Percentiles rank a stretch among this genome's conserved stretches.
Evolutionary conservation across 1,139 yeast genomes (phyloP).

Genomic region (Pneumocystis wakefieldiae): DNA sequence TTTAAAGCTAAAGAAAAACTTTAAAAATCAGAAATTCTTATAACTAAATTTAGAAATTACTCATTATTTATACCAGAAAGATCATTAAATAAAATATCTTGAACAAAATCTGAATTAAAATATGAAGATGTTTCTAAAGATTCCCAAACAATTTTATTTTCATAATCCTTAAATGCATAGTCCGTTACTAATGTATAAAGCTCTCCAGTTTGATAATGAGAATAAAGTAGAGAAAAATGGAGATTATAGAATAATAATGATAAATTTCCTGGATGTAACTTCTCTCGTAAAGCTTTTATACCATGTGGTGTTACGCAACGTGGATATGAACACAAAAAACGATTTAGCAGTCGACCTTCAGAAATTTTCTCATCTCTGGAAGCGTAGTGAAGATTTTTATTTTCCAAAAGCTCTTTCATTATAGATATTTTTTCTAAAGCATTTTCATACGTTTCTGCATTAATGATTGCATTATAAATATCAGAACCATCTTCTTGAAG

Average conservation of each 20-base stretch:
- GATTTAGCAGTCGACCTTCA: slow-evolving; percentile 36
- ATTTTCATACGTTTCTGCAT: neutral
- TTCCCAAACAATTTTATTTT: slow-evolving; percentile 49
- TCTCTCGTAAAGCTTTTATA: slow-evolving; percentile 28
- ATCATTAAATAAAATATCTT: neutral
- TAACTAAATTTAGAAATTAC: neutral
- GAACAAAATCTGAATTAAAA: slow-evolving; percentile 43
- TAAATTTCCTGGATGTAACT: slow-evolving; percentile 35
- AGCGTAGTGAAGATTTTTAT: neutral
- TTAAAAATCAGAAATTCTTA: neutral
- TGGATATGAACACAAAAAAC: neutral
- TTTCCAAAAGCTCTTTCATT: slow-evolving; percentile 1
- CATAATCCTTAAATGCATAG: slow-evolving; percentile 48
- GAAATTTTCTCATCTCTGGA: neutral
- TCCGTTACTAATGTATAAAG: slow-evolving; percentile 61
- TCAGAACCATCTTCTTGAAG: slow-evolving; percentile 22
- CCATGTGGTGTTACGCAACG: slow-evolving; percentile 45
- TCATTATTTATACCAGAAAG: slow-evolving; percentile 1
- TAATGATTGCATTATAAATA: slow-evolving; percentile 21
- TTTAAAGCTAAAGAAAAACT: neutral
- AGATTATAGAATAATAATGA: slow-evolving; percentile 69
- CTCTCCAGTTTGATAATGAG: slow-evolving; percentile 30
- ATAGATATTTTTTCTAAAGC: slow-evolving; percentile 1
- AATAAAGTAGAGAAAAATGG: slow-evolving; percentile 62
- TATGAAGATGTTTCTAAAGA: slow-evolving; percentile 37